Evolutionary conservation across 1,139 yeast genomes (phyloP).

Genomic region (Hansenula lynferdii): DNA sequence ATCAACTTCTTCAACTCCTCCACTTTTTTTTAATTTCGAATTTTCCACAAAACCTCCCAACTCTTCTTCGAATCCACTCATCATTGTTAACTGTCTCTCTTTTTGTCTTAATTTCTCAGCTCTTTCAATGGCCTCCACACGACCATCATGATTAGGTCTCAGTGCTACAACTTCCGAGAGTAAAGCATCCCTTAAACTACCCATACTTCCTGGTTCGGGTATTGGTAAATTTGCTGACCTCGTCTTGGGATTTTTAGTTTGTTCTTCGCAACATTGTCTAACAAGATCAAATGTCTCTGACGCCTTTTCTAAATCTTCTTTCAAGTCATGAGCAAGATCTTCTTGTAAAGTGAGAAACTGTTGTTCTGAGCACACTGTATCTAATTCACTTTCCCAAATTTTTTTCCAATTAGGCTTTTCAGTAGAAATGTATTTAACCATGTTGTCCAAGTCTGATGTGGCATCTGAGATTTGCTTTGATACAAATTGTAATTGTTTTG

Average conservation of each 20-base stretch:
- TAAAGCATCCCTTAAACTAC: constrained; percentile 72
- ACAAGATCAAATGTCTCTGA: constrained; percentile 78
- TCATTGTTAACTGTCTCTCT: constrained; percentile 55
- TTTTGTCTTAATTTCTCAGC: constrained; percentile 80
- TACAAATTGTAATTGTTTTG: constrained; percentile 66
- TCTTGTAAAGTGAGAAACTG: constrained; percentile 89
- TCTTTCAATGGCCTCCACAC: constrained; percentile 82
- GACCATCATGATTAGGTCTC: constrained; percentile 76
- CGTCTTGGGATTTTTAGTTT: constrained; percentile 44
- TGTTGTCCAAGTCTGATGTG: constrained; percentile 40
- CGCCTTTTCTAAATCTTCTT: constrained; percentile 76
- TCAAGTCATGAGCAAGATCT: constrained; percentile 73
- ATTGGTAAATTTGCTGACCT: constrained; percentile 37
- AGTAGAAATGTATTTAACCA: constrained; percentile 56
- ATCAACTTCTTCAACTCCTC: constrained; percentile 87
- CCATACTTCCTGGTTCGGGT: constrained; percentile 67
- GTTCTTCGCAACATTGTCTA: constrained; percentile 78
- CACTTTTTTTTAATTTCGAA: constrained; percentile 68
- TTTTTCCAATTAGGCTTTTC: constrained; percentile 88
- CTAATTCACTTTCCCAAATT: constrained; percentile 90
- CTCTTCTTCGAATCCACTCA: constrained; percentile 77
- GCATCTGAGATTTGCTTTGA: constrained; percentile 62
- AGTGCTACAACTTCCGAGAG: constrained; percentile 74
- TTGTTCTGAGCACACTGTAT: constrained; percentile 89
- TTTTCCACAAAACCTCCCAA: constrained; percentile 83